These are phyloP conservation scores for Vigna trinervia DNA, from an alignment of 306 rosid species.

Conservation along the genomic window DNA sequence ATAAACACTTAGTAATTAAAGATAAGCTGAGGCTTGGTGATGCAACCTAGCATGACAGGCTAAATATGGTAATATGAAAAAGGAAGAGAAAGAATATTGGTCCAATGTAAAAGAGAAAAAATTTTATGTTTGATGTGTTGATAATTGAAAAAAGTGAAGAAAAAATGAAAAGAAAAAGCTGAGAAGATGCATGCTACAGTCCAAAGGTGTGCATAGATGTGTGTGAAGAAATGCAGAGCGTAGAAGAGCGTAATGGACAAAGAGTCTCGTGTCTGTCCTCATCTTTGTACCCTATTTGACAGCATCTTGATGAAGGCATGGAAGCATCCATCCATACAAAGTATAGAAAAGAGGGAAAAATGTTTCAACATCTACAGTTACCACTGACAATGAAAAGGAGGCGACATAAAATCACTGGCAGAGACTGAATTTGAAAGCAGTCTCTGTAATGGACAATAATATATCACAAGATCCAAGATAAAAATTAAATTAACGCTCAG, in stretches of 20 bases:
- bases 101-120: neutral
- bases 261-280: slow-evolving; percentile 27
- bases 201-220: slow-evolving; percentile 29
- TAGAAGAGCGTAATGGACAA: neutral
- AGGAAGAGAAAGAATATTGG: neutral
- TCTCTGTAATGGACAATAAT: slow-evolving; percentile 42
- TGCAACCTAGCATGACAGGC: slow-evolving; percentile 5
- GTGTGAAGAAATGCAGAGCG: slow-evolving; percentile 14
- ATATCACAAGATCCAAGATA: slow-evolving; percentile 66
- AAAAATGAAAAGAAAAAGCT: neutral
- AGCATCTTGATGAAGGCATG: slow-evolving; percentile 49
- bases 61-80: neutral
- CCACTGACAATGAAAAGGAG: slow-evolving; percentile 59
- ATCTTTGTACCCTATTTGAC: slow-evolving; percentile 44
- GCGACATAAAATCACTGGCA: slow-evolving; percentile 47
- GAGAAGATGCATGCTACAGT: slow-evolving; percentile 11
- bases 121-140: neutral
- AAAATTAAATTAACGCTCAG: slow-evolving; percentile 45
- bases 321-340: slow-evolving; percentile 42
- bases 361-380: slow-evolving; percentile 51
- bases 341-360: slow-evolving; percentile 28
- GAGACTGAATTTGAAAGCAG: slow-evolving; percentile 53
- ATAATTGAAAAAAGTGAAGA: neutral
- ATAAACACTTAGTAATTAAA: slow-evolving; percentile 19
- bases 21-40: slow-evolving; percentile 21